phyloP scores from a whole-genome alignment of 2,329 filamentous ascomycete genomes.

The Dryadomyces sulphureus region DNA sequence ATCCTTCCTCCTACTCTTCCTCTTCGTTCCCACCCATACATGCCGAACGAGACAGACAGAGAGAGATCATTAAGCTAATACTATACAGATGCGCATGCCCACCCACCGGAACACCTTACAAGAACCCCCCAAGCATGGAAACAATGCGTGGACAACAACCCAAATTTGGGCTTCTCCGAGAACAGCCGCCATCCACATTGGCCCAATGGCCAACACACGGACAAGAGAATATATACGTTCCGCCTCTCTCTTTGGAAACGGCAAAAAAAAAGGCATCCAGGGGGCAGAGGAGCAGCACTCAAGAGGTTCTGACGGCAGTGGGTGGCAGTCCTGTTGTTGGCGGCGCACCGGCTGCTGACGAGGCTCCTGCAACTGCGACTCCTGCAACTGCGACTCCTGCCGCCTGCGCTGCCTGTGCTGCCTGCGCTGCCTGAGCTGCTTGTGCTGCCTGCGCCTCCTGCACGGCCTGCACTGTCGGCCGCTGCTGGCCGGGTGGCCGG shows the following conservation, averaged over 20 bases:
- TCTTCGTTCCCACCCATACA: not conserved
- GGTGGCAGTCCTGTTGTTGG: not conserved
- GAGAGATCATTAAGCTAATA: conserved; percentile 5
- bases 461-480: not conserved
- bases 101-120: conserved; percentile 8
- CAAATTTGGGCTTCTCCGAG: conserved; percentile 1
- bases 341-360: not conserved
- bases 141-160: not conserved
- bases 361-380: not conserved
- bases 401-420: not conserved
- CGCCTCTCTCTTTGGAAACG: not conserved
- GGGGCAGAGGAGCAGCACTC: not conserved
- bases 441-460: not conserved
- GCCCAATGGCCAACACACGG: not conserved
- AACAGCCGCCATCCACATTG: not conserved
- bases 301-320: not conserved
- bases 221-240: not conserved
- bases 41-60: not conserved
- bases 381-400: not conserved
- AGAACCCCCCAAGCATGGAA: not conserved
- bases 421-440: no score
- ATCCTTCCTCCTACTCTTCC: not conserved
- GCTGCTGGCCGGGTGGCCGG: conserved; percentile 10
- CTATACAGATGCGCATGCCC: conserved; percentile 6
- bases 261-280: not conserved